Base-by-base conservation (phyloP, 441 rosid species). In the Adansonia grandidieri region DNA sequence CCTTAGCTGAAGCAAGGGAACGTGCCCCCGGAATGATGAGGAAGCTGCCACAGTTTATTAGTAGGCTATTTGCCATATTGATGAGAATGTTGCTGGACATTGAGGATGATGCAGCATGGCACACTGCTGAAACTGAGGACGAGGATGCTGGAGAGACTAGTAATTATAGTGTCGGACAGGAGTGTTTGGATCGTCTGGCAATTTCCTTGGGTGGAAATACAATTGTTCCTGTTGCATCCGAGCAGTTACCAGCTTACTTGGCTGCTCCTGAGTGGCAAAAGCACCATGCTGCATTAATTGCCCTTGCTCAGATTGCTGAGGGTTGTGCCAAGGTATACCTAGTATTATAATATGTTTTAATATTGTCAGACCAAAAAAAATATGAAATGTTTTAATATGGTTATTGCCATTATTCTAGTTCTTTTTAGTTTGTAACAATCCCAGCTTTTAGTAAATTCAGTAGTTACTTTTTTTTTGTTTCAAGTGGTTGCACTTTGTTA, bases 231-330 rank as follows among this genome's bases (percentile, higher is more conserved):
- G 99, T 96, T 56, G 99, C 99, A 0, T 96, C 98, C 13, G 97
- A 92, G 85, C 97, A 87, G 85, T 84, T 96, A 86, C 94, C 98
- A 9, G 89, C 86, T 7, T 94, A 87, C 82, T 85, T 96, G 83
- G 89, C 96, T 80, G 97, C 99, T 58, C 89, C 98, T 0, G 98
- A 96, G 77, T 96, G 99, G 99, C 96, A 94, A 87, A 96, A 94
- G 74, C 99, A 96, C 72, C 99, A 96, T 56, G 99, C 99, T 28
- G 96, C 98, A 5, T 88, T 96, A 78, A 91, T 96, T 84, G 97
- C 98, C 0, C 91, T 96, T 62, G 97, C 99, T 58, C 99, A 96
- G 88, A 93, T 96, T 82, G 99, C 99, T 17, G 99, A 96, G 88
- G 99, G 99, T 79, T 96, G 99, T 77, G 81, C 97, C n/a, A 92